phyloP scores from a whole-genome alignment of 441 rosid genomes.

The Populus tomentosa region DNA sequence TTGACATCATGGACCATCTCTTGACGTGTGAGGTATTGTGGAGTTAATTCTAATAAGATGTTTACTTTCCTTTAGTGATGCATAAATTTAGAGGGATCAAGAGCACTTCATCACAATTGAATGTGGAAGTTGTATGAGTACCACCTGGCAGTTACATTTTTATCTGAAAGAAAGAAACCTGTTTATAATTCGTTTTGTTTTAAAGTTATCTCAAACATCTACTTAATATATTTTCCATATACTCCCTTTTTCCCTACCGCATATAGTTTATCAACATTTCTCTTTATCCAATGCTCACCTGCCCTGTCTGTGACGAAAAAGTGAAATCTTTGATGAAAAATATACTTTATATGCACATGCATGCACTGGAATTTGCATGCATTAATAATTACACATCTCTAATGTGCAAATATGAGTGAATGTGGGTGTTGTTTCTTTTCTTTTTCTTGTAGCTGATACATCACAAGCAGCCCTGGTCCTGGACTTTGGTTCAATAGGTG shows the following conservation, averaged over 20 bases:
- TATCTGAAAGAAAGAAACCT: neutral
- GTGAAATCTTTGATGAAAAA: neutral
- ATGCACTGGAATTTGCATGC: neutral
- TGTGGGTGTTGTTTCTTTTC: neutral
- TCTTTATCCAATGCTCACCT: neutral
- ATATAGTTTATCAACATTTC: neutral
- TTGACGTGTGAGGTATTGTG: conserved; percentile 82
- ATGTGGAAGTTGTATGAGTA: neutral
- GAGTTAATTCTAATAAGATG: neutral
- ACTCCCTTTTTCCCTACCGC: neutral
- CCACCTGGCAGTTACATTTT: neutral
- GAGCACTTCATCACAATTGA: neutral
- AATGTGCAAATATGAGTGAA: neutral
- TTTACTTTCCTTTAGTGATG: neutral
- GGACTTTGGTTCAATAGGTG: neutral
- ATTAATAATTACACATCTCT: neutral
- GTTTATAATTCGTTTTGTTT: too few relatives aligned
- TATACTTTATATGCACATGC: neutral
- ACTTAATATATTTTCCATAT: neutral
- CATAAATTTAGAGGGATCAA: neutral
- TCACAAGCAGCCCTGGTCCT: neutral
- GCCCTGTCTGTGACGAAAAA: neutral
- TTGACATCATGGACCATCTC: conserved; percentile 96
- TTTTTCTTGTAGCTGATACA: neutral
- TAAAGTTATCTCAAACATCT: neutral